A percentile compares a stretch with the other conserved stretches of the same genome.
Conservation (phyloP, 257 asterid genomes). For the Leptodermis oblonga region DNA sequence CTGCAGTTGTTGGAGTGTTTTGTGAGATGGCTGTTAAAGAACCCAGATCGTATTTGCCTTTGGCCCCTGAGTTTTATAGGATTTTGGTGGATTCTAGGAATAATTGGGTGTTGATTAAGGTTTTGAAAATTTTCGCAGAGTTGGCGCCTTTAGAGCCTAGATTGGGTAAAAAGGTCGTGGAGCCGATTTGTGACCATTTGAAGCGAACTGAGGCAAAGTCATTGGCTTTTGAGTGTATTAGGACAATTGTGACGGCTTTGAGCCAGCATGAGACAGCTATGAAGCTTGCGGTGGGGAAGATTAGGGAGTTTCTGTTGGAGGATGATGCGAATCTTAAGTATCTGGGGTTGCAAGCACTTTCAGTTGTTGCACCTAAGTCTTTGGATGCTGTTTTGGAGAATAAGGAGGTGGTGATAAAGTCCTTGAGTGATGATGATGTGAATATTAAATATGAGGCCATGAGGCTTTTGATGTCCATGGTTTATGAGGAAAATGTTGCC, state of each 20-base stretch:
- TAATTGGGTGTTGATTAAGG: conserved; percentile 91
- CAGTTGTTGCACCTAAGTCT: conserved; percentile 48
- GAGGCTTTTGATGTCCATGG: conserved; percentile 84
- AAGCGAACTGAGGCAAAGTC: conserved; percentile 74
- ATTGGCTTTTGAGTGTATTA: conserved; percentile 78
- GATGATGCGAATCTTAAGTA: conserved; percentile 89
- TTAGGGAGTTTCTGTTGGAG: conserved; percentile 66
- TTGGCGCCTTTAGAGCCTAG: conserved; percentile 85
- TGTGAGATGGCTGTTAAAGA: conserved; percentile 77
- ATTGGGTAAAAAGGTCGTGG: conserved; percentile 68
- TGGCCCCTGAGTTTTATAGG: conserved; percentile 90
- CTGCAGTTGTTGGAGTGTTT: conserved; percentile 80
- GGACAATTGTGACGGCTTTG: conserved; percentile 67
- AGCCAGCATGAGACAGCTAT: conserved; percentile 67
- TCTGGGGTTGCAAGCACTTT: conserved; percentile 80
- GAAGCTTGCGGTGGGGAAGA: conserved; percentile 73
- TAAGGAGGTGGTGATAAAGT: conserved; percentile 84
- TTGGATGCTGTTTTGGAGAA: conserved; percentile 82
- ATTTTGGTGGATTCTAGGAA: conserved; percentile 73
- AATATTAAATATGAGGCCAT: conserved; percentile 81
- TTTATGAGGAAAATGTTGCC: conserved; percentile 73
- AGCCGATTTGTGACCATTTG: conserved; percentile 85
- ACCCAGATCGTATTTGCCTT: conserved; percentile 76
- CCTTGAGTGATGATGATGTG: conserved; percentile 75
- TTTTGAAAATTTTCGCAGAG: conserved; percentile 74